These are phyloP conservation scores for Fraxinus xanthoxyloides DNA, from an alignment of 305 asterid species.

Conservation along the genomic window DNA sequence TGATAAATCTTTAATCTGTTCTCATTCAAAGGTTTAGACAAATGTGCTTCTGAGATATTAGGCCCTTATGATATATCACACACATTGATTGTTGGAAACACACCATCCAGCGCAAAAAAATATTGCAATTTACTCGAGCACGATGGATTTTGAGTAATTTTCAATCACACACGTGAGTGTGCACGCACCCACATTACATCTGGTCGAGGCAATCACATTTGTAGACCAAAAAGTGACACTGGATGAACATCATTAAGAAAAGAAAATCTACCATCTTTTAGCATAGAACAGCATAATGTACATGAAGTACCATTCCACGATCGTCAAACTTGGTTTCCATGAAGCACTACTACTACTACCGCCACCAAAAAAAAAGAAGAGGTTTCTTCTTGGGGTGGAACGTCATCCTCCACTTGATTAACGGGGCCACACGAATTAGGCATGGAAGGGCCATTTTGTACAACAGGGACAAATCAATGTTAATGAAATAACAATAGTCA, in stretches of 20 bases:
- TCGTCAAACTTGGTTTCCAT: not conserved
- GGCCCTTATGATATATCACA: not conserved
- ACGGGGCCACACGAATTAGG: not conserved
- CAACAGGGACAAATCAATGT: not conserved
- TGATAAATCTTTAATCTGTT: not conserved
- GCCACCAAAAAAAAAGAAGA: not conserved
- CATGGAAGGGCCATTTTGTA: not conserved
- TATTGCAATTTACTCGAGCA: not conserved
- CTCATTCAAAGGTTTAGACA: not conserved
- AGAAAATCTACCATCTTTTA: not conserved
- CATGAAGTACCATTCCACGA: not conserved
- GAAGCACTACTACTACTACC: not conserved
- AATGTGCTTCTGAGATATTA: not conserved
- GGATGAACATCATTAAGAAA: not conserved
- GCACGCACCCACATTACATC: not conserved
- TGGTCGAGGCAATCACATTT: not conserved
- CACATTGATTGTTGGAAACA: not conserved
- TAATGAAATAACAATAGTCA: not conserved
- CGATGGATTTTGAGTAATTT: not conserved
- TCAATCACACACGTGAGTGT: not conserved
- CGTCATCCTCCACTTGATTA: not conserved
- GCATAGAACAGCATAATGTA: not conserved
- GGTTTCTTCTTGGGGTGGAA: not conserved
- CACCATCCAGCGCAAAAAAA: not conserved
- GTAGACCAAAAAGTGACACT: not conserved